Evolutionary conservation across 73 alveolate genomes (phyloP).

Genomic region (Paraurostyla sp.): DNA sequence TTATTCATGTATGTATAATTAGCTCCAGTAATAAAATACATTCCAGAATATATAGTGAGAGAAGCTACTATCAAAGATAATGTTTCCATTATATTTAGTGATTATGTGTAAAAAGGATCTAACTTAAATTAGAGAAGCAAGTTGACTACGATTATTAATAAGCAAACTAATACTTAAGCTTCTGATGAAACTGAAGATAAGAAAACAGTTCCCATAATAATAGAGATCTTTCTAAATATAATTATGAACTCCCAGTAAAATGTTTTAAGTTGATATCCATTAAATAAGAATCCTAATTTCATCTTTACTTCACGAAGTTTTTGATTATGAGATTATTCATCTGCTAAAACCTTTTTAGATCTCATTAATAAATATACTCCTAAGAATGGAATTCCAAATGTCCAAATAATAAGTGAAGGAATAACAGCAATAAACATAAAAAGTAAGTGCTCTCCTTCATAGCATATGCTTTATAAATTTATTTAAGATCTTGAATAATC

Average conservation of each 20-base stretch:
- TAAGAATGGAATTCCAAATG: conserved; percentile 56
- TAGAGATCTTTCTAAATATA: conserved; percentile 38
- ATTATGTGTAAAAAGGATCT: no score
- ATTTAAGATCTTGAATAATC: background rate
- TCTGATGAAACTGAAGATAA: no score
- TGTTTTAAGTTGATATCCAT: no score
- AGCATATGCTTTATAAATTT: conserved; percentile 51
- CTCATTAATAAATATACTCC: background rate
- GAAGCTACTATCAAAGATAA: background rate
- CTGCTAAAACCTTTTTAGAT: background rate
- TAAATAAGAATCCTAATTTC: background rate
- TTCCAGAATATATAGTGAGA: conserved; percentile 58
- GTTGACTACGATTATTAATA: conserved; percentile 25
- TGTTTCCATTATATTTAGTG: no score
- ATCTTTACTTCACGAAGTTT: conserved; percentile 14
- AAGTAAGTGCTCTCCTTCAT: background rate
- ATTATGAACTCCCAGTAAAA: conserved; percentile 69
- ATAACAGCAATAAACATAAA: background rate
- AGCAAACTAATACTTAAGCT: no score
- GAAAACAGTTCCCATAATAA: conserved; percentile 55
- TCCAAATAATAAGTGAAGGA: conserved; percentile 55
- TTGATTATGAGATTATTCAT: background rate
- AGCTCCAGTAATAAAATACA: conserved; percentile 61
- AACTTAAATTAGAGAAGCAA: no score
- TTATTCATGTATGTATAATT: no score